phyloP scores from a whole-genome alignment of 2,329 filamentous ascomycete genomes.

The Aspergillus sp. region DNA sequence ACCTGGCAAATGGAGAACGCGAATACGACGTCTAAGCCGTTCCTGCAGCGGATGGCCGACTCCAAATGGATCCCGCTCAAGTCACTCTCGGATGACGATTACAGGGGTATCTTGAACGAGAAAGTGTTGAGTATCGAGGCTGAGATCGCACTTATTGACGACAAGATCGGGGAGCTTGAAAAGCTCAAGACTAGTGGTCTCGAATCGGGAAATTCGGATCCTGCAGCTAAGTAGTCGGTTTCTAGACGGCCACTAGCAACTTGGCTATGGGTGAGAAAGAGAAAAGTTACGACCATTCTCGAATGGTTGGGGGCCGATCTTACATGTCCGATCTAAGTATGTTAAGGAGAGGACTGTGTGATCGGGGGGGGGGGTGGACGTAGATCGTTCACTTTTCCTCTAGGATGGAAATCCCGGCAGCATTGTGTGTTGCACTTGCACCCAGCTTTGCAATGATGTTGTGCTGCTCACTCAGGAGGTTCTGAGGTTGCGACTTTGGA shows the following conservation, averaged over 20 bases:
- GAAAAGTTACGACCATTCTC: not conserved
- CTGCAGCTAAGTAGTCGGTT: constrained; percentile 6
- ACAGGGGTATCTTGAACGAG: constrained; percentile 68
- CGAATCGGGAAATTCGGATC: not conserved
- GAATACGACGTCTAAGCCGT: constrained; percentile 40
- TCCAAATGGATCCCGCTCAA: constrained; percentile 73
- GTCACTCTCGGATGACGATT: constrained; percentile 71
- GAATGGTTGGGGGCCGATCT: not conserved
- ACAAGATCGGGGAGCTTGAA: constrained; percentile 64
- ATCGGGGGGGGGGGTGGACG: not conserved
- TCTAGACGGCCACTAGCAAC: not conserved
- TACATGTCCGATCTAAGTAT: constrained; percentile 1
- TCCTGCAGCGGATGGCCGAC: constrained; percentile 55
- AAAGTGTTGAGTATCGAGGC: constrained; percentile 71
- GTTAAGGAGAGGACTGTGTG: not conserved
- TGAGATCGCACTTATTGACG: constrained; percentile 76
- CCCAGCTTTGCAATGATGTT: not conserved
- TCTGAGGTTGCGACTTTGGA: not conserved
- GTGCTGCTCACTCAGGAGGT: not conserved
- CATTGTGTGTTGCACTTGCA: not conserved
- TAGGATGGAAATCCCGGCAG: not conserved
- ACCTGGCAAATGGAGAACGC: constrained; percentile 44
- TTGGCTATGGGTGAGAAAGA: not conserved
- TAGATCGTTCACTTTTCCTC: not conserved
- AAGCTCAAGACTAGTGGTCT: constrained; percentile 20